Percentiles rank a stretch among this genome's conserved stretches.
These are phyloP conservation scores for Lasiodiplodia citricola DNA, from an alignment of 2,329 filamentous ascomycete genomes.

Conservation along the genomic window DNA sequence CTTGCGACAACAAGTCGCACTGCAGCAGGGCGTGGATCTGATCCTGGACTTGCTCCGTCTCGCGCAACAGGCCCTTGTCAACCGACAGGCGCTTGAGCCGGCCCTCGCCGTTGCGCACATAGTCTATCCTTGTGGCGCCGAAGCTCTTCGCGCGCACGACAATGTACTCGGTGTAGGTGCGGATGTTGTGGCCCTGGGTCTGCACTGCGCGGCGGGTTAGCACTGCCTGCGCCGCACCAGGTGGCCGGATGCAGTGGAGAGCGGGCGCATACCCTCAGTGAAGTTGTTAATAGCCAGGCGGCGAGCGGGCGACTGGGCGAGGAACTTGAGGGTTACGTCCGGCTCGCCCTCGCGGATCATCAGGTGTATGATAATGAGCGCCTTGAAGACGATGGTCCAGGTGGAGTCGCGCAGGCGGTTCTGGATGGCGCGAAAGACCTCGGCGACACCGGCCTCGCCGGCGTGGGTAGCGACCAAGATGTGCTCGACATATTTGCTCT, in stretches of 20 bases:
- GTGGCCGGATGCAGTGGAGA: conserved; percentile 1
- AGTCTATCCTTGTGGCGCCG: conserved; percentile 84
- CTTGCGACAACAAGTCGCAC: conserved; percentile 87
- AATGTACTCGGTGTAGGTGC: conserved; percentile 88
- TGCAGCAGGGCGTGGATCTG: conserved; percentile 85
- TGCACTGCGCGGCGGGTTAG: conserved; percentile 66
- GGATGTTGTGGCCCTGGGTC: conserved; percentile 92
- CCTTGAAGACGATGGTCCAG: conserved; percentile 99
- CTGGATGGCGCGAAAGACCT: conserved; percentile 92
- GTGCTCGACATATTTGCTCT: conserved; percentile 99
- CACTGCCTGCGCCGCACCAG: conserved; percentile 5
- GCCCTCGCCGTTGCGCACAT: conserved; percentile 81
- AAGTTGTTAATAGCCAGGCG: conserved; percentile 88
- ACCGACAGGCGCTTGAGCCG: conserved; percentile 84
- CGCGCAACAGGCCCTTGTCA: conserved; percentile 88
- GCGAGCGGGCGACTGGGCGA: conserved; percentile 77
- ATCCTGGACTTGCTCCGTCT: conserved; percentile 88
- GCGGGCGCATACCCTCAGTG: conserved; percentile 74
- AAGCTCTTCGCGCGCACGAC: conserved; percentile 81
- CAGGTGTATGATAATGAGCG: conserved; percentile 90
- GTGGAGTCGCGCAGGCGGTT: conserved; percentile 90
- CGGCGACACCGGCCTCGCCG: conserved; percentile 90
- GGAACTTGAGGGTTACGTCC: conserved; percentile 84
- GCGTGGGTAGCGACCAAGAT: conserved; percentile 94
- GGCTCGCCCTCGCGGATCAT: conserved; percentile 96